Evolutionary conservation across 768 basidiomycete species (phyloP).

Genomic region (Leccinum fibrillosum): DNA sequence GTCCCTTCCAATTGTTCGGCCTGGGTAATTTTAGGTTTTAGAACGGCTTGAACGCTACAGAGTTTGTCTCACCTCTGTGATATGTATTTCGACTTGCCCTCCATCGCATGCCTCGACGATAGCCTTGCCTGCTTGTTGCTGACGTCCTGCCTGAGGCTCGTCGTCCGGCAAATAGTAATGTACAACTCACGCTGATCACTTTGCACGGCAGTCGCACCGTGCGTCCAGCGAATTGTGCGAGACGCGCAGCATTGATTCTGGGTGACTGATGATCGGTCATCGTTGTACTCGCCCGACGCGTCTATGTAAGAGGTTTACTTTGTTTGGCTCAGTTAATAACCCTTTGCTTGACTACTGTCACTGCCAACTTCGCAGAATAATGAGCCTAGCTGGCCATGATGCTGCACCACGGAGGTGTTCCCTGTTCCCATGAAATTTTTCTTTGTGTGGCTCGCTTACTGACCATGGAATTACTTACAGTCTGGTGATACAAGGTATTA

Average conservation of each 20-base stretch:
- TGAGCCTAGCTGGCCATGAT: too few species aligned
- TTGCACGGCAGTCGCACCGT: conserved; percentile 63
- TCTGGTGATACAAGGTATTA: too few species aligned
- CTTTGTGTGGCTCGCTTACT: too few species aligned
- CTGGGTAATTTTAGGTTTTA: conserved; percentile 22
- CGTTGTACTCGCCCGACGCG: conserved; percentile 10
- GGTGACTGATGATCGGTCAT: conserved; percentile 35
- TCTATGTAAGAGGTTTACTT: not conserved
- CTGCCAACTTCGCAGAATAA: too few species aligned
- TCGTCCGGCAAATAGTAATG: not conserved
- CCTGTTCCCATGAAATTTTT: too few species aligned
- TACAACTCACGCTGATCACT: conserved; percentile 45
- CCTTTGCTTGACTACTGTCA: too few species aligned
- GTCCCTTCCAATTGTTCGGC: conserved; percentile 46
- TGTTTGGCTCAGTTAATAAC: not conserved
- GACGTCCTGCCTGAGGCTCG: not conserved
- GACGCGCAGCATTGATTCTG: conserved; percentile 61
- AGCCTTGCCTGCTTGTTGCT: conserved; percentile 43
- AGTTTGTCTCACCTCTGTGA: conserved; percentile 37
- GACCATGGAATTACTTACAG: too few species aligned
- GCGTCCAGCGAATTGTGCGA: conserved; percentile 49
- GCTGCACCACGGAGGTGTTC: too few species aligned
- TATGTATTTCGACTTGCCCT: conserved; percentile 50
- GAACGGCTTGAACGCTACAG: not conserved
- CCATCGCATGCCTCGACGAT: conserved; percentile 68